Percentiles rank a stretch among this genome's conserved stretches.
Conservation (phyloP, 2,329 filamentous ascomycete genomes). For the Lecanicillium sp. region DNA sequence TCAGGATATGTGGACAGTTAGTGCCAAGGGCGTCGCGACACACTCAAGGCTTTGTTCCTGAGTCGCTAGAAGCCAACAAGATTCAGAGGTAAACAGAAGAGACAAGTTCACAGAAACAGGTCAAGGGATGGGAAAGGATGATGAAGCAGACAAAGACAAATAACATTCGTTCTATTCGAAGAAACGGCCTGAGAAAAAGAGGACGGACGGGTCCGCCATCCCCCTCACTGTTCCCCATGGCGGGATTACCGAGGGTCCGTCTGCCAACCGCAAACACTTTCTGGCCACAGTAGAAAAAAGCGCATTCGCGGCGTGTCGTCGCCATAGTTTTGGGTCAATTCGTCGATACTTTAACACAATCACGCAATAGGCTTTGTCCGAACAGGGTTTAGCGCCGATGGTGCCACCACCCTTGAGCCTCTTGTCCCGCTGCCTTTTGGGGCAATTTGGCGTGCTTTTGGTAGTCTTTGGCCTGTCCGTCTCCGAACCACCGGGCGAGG, state of each 20-base stretch:
- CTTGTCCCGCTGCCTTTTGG: constrained; percentile 6
- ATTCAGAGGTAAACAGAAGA: background rate
- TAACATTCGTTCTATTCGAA: constrained; percentile 6
- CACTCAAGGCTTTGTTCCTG: background rate
- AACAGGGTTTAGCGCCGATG: constrained; percentile 25
- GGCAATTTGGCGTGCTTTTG: constrained; percentile 1
- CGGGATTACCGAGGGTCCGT: constrained; percentile 9
- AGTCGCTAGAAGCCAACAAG: background rate
- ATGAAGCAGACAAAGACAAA: constrained; percentile 6
- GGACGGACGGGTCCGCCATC: constrained; percentile 2
- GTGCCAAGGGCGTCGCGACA: too few species aligned
- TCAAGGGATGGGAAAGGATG: background rate
- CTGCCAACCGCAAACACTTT: constrained; percentile 15
- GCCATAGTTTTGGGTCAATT: constrained; percentile 19
- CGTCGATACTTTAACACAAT: constrained; percentile 33
- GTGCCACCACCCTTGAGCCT: constrained; percentile 12
- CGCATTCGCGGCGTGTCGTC: background rate
- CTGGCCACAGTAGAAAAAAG: too few species aligned
- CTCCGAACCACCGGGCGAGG: constrained; percentile 3
- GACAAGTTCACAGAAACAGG: background rate
- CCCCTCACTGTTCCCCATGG: background rate
- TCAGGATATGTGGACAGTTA: background rate
- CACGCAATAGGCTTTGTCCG: constrained; percentile 34
- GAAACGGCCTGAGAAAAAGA: background rate
- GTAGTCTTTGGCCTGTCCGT: constrained; percentile 1